phyloP scores from a whole-genome alignment of 2,329 filamentous ascomycete species.

The Colletotrichum nymphaeae region DNA sequence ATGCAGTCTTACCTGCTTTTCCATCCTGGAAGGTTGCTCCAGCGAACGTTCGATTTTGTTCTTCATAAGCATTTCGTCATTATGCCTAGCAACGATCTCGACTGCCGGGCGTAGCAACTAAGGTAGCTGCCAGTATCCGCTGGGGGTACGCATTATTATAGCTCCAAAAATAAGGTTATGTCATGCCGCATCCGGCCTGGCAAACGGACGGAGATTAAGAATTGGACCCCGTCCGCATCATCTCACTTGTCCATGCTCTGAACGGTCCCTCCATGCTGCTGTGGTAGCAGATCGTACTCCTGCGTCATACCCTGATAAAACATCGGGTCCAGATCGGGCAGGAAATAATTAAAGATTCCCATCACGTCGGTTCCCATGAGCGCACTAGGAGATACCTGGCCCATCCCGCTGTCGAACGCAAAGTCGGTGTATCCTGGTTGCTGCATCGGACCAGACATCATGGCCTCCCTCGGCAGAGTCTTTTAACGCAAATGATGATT shows the following conservation, averaged over 20 bases:
- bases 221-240: background rate
- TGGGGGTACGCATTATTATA: background rate
- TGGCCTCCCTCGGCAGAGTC: background rate
- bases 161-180: background rate
- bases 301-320: constrained; percentile 30
- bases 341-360: constrained; percentile 41
- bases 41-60: background rate
- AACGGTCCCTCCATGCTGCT: constrained; percentile 17
- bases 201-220: background rate
- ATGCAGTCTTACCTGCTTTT: background rate
- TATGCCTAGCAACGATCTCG: too few species aligned
- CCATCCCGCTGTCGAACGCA: constrained; percentile 26
- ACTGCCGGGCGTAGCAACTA: too few species aligned
- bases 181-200: background rate
- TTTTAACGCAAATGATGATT: background rate
- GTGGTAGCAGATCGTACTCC: constrained; percentile 6
- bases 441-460: background rate
- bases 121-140: background rate
- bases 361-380: constrained; percentile 41
- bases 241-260: background rate
- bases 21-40: background rate
- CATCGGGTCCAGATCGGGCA: constrained; percentile 40
- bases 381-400: constrained; percentile 3
- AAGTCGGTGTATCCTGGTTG: constrained; percentile 33
- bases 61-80: background rate